Conservation (phyloP, 202 grass and related monocot genomes). For the Zoysia matrella region DNA sequence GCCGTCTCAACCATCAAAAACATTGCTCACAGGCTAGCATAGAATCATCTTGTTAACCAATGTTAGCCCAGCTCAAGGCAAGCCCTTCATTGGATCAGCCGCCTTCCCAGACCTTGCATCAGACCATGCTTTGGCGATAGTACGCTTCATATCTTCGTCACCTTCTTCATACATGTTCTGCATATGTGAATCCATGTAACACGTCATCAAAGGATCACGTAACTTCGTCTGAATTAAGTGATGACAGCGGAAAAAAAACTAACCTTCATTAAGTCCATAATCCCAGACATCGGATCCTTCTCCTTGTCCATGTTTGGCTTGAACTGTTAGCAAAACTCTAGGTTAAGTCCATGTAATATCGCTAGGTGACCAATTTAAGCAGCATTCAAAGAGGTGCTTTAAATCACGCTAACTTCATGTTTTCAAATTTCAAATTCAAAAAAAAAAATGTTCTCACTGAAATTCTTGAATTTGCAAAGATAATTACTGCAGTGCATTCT, state of each 20-base stretch:
- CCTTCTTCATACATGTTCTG: conserved; percentile 94
- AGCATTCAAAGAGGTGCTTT: not conserved
- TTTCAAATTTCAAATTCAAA: too few species aligned
- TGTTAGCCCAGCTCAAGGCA: conserved; percentile 29
- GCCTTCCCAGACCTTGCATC: conserved; percentile 79
- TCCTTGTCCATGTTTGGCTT: conserved; percentile 75
- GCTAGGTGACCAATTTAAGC: not conserved
- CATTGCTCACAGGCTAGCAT: not conserved
- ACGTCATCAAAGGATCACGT: not conserved
- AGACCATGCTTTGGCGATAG: conserved; percentile 71
- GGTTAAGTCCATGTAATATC: conserved; percentile 4
- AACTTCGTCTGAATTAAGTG: not conserved
- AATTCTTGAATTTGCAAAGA: not conserved
- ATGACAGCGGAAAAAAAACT: not conserved
- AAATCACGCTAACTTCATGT: not conserved
- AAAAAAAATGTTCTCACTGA: not conserved
- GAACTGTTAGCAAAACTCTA: conserved; percentile 44
- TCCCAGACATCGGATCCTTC: conserved; percentile 90
- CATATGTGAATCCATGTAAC: conserved; percentile 10
- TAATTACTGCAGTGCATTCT: not conserved
- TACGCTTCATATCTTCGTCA: conserved; percentile 82
- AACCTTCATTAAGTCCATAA: conserved; percentile 98
- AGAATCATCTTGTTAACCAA: not conserved
- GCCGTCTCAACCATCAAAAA: not conserved
- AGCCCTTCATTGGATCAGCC: conserved; percentile 47